Conservation (phyloP, 371 early-diverging fungal species). For the Sanchytrium tribonematis region DNA sequence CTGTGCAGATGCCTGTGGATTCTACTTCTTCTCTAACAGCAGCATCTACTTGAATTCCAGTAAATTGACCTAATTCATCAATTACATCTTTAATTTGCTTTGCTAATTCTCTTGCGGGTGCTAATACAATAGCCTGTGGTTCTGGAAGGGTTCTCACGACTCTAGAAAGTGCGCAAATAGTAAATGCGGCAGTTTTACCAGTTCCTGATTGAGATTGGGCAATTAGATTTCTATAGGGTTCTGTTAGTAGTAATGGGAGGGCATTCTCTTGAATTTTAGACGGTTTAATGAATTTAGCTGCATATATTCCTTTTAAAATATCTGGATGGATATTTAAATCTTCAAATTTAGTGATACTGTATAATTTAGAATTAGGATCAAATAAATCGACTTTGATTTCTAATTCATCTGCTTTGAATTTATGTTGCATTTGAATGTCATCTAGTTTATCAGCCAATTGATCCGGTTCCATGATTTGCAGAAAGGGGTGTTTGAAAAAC, state of each 20-base stretch:
- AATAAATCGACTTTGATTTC: no score
- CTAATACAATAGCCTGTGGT: constrained; percentile 65
- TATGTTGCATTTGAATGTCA: no score
- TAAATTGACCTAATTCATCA: constrained; percentile 55
- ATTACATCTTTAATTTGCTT: constrained; percentile 80
- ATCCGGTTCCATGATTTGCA: no score
- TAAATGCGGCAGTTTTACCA: constrained; percentile 82
- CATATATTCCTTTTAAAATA: constrained; percentile 67
- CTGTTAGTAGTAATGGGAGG: constrained; percentile 46
- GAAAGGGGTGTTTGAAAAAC: no score
- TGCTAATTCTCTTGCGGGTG: constrained; percentile 89
- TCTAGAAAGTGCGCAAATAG: constrained; percentile 7
- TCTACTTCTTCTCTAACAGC: constrained; percentile 7
- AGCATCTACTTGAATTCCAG: constrained; percentile 48
- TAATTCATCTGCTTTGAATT: no score
- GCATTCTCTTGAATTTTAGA: constrained; percentile 88
- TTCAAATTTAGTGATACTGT: constrained; percentile 18
- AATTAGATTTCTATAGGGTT: constrained; percentile 26
- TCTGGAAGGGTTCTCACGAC: constrained; percentile 4
- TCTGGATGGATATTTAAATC: constrained; percentile 21
- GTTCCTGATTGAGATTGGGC: constrained; percentile 21
- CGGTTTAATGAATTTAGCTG: constrained; percentile 67
- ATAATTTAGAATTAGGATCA: no score
- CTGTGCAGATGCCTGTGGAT: constrained; percentile 24
- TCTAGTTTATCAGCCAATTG: no score